Percentiles rank a stretch among this genome's conserved stretches.
phyloP scores from a whole-genome alignment of 257 asterid genomes.

The Ophiorrhiza pumila region DNA sequence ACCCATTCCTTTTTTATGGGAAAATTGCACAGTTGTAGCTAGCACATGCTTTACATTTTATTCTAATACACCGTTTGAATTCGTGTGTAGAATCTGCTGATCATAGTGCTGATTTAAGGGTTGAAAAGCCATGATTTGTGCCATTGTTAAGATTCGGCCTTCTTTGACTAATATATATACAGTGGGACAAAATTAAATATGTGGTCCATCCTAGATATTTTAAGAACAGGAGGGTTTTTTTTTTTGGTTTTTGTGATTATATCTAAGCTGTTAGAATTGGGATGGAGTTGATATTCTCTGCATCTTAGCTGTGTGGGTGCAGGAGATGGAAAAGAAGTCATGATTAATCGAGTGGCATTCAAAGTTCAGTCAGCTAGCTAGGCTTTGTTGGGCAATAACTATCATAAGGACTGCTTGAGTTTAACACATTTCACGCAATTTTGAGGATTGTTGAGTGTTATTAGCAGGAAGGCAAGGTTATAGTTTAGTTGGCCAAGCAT shows the following conservation, averaged over 20 bases:
- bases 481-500: neutral
- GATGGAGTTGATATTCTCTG: neutral
- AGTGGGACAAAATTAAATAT: neutral
- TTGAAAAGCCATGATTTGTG: neutral
- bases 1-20: neutral
- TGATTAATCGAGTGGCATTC: neutral
- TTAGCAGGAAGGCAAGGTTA: neutral
- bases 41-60: constrained; percentile 4
- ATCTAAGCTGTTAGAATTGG: neutral
- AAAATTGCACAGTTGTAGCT: neutral
- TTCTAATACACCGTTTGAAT: too few relatives aligned
- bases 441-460: neutral
- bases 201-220: neutral
- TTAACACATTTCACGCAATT: neutral
- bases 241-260: neutral
- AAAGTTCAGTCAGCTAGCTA: neutral
- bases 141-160: neutral
- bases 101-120: neutral
- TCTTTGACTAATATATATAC: neutral
- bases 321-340: neutral
- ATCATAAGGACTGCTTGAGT: neutral
- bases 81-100: neutral
- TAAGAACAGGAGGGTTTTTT: neutral
- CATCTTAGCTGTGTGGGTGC: neutral
- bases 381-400: neutral